Percentiles rank a stretch among this genome's conserved stretches.
phyloP scores from a whole-genome alignment of 2,329 filamentous ascomycete species.

The Cordyceps fumosorosea region DNA sequence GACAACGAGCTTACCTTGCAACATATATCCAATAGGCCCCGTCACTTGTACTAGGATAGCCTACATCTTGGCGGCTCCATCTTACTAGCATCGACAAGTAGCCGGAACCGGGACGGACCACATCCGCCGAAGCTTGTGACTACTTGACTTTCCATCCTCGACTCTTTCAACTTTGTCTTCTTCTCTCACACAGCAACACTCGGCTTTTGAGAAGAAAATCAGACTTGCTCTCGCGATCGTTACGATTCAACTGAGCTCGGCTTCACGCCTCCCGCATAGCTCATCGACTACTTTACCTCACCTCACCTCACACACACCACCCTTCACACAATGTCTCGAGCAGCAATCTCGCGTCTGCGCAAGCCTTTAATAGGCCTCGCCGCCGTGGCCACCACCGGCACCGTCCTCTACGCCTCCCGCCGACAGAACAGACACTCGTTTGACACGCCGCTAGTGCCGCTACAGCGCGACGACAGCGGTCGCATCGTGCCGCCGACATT shows the following conservation, averaged over 20 bases:
- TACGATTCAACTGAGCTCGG: not conserved
- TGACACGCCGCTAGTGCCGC: slow-evolving; percentile 27
- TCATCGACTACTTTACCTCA: not conserved
- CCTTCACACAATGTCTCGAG: slow-evolving; percentile 26
- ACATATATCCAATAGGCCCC: not conserved
- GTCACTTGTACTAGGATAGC: not conserved
- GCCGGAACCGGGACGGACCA: slow-evolving; percentile 1
- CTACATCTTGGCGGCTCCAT: not conserved
- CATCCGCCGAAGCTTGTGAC: slow-evolving; percentile 3
- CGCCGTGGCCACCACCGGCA: slow-evolving; percentile 25
- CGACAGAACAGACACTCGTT: slow-evolving; percentile 24
- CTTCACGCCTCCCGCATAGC: not conserved
- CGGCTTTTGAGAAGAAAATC: not conserved
- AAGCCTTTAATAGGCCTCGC: slow-evolving; percentile 28
- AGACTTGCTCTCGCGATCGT: not conserved
- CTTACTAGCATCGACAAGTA: not conserved
- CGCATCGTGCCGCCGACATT: slow-evolving; percentile 33
- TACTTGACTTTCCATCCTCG: not conserved
- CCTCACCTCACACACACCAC: not conserved
- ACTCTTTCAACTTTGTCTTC: not conserved
- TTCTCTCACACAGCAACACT: too few species aligned
- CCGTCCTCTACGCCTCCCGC: slow-evolving; percentile 24
- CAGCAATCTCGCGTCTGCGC: slow-evolving; percentile 26
- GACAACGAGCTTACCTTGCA: not conserved
- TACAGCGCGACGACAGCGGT: slow-evolving; percentile 30